A percentile compares a stretch with the other conserved stretches of the same genome.
Evolutionary conservation across 441 rosid species (phyloP).

Genomic region (Erodium moschatum): DNA sequence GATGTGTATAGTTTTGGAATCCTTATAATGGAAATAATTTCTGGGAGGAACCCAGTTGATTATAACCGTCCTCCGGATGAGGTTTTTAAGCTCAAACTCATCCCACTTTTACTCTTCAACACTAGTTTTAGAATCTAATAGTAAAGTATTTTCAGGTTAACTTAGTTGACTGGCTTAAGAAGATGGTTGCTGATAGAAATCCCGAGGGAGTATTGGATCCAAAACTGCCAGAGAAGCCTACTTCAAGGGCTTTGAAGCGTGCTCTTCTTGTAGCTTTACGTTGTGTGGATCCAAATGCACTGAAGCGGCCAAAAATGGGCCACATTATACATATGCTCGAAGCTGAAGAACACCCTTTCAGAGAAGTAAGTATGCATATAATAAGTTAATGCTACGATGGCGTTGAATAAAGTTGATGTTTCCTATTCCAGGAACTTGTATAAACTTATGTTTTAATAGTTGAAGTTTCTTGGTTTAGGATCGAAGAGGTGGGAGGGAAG

Average conservation of each 20-base stretch:
- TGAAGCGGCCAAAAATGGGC: slow-evolving; percentile 85
- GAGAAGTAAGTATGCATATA: background rate
- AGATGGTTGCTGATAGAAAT: slow-evolving; percentile 80
- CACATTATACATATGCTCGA: slow-evolving; percentile 97
- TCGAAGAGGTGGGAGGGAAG: slow-evolving; percentile 32
- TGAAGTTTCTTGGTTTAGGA: slow-evolving; percentile 34
- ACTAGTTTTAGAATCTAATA: slow-evolving; percentile 11
- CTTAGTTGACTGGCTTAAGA: slow-evolving; percentile 91
- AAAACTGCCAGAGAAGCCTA: slow-evolving; percentile 59
- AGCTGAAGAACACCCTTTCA: slow-evolving; percentile 67
- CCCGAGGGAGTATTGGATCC: slow-evolving; percentile 85
- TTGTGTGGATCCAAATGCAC: slow-evolving; percentile 88
- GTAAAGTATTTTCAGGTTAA: slow-evolving; percentile 49
- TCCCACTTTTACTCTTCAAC: slow-evolving; percentile 6
- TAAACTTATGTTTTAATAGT: background rate
- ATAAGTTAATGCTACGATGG: too few relatives aligned
- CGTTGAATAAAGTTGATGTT: too few relatives aligned
- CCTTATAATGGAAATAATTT: slow-evolving; percentile 70
- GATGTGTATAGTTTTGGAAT: slow-evolving; percentile 97
- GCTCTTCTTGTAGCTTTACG: slow-evolving; percentile 80
- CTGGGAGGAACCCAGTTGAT: slow-evolving; percentile 95
- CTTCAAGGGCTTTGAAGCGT: slow-evolving; percentile 71
- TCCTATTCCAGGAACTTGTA: background rate
- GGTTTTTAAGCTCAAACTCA: slow-evolving; percentile 26
- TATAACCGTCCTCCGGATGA: slow-evolving; percentile 72